Conservation (phyloP, 257 asterid species). For the Marsdenia floribunda region DNA sequence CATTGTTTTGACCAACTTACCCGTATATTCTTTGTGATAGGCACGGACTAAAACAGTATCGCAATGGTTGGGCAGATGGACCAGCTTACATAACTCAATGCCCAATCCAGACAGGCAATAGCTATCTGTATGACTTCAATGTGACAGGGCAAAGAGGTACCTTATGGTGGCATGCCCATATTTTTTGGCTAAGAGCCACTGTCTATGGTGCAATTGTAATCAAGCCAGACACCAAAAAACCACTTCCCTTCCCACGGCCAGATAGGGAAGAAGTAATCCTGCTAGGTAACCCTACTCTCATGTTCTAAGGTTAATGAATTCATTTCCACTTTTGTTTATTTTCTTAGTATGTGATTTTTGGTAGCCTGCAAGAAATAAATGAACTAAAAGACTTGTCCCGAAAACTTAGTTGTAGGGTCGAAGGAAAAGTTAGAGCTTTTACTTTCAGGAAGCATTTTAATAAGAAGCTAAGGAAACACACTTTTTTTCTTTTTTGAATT, state of each 20-base stretch:
- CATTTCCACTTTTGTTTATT: neutral
- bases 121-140: constrained; percentile 51
- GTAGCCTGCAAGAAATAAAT: neutral
- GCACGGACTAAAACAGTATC: constrained; percentile 61
- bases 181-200: constrained; percentile 62
- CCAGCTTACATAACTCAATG: constrained; percentile 68
- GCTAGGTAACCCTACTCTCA: constrained; percentile 31
- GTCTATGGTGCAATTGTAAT: constrained; percentile 65
- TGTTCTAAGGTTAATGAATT: neutral
- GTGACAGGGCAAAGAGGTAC: constrained; percentile 69
- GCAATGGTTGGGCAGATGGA: constrained; percentile 71
- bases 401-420: neutral
- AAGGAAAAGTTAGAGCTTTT: neutral
- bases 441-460: neutral
- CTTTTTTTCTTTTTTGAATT: too few species aligned
- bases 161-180: constrained; percentile 76
- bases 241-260: constrained; percentile 66
- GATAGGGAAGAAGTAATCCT: constrained; percentile 42
- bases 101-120: constrained; percentile 50
- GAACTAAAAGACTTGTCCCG: neutral
- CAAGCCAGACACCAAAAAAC: constrained; percentile 46
- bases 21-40: constrained; percentile 16
- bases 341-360: neutral
- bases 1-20: neutral
- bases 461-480: too few species aligned